Conservation (phyloP, 2,329 filamentous ascomycete species). For the Aspergillus fischeri region DNA sequence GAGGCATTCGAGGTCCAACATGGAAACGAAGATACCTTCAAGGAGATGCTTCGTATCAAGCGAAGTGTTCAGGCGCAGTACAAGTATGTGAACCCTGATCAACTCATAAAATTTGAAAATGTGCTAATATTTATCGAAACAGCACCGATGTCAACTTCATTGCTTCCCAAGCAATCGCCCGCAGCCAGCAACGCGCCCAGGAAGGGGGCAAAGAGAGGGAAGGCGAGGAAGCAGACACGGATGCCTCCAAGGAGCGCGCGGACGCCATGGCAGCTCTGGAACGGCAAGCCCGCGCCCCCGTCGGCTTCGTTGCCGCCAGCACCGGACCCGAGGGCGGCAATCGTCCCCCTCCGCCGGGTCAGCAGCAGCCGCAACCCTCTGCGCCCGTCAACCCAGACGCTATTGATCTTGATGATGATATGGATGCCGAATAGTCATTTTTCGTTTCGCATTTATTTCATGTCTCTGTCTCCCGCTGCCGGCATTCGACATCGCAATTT, state of each 20-base stretch:
- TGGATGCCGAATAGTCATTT: constrained; percentile 31
- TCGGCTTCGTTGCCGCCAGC: constrained; percentile 86
- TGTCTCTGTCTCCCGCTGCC: neutral
- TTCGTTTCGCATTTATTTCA: neutral
- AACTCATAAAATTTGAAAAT: neutral
- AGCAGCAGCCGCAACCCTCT: constrained; percentile 24
- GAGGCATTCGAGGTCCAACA: constrained; percentile 96
- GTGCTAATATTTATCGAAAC: constrained; percentile 31
- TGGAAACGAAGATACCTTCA: constrained; percentile 98
- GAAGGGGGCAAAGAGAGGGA: constrained; percentile 22
- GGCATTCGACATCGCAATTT: neutral
- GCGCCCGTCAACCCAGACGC: constrained; percentile 73
- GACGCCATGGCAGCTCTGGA: constrained; percentile 91
- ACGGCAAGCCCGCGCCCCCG: constrained; percentile 78
- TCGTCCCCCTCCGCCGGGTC: constrained; percentile 35
- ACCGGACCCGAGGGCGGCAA: constrained; percentile 65
- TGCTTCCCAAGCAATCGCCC: constrained; percentile 86
- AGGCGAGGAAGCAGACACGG: constrained; percentile 42
- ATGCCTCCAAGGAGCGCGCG: constrained; percentile 46
- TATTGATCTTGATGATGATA: constrained; percentile 70
- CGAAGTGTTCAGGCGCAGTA: constrained; percentile 95
- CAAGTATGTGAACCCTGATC: constrained; percentile 55
- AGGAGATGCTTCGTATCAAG: constrained; percentile 98
- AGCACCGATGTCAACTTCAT: constrained; percentile 97
- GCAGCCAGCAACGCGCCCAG: constrained; percentile 60